Evolutionary conservation across 768 basidiomycete species (phyloP).

Genomic region (Sistotremastrum suecicum): DNA sequence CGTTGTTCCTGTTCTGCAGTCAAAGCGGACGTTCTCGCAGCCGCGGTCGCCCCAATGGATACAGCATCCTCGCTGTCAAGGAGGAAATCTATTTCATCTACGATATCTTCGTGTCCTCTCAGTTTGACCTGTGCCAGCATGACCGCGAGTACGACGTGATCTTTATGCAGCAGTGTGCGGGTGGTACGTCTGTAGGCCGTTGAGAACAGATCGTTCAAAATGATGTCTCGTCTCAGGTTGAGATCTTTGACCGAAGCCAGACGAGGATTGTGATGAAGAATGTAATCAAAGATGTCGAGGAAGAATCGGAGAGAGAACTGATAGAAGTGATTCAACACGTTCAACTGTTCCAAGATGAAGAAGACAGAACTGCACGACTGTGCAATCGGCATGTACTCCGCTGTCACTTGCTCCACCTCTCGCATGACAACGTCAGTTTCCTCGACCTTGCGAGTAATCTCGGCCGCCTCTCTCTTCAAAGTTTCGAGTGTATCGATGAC

Average conservation of each 20-base stretch:
- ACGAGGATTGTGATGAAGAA: constrained; percentile 85
- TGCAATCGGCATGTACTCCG: constrained; percentile 87
- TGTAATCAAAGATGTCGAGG: constrained; percentile 95
- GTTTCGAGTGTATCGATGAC: constrained; percentile 95
- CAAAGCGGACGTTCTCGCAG: constrained; percentile 25
- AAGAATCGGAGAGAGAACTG: constrained; percentile 97
- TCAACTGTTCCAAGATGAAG: constrained; percentile 92
- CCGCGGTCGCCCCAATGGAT: constrained; percentile 24
- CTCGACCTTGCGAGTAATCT: constrained; percentile 89
- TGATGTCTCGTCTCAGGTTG: constrained; percentile 55
- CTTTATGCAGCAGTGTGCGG: constrained; percentile 76
- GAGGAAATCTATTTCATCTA: constrained; percentile 83
- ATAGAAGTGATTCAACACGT: constrained; percentile 93
- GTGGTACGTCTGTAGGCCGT: constrained; percentile 82
- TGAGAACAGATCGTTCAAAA: constrained; percentile 81
- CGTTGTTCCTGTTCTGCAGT: constrained; percentile 55
- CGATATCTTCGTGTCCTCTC: constrained; percentile 62
- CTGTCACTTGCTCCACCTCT: constrained; percentile 91
- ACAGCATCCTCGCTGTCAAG: constrained; percentile 62
- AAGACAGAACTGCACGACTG: constrained; percentile 94
- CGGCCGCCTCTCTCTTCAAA: constrained; percentile 89
- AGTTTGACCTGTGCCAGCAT: constrained; percentile 83
- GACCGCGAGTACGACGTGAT: constrained; percentile 83
- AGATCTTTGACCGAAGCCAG: constrained; percentile 68
- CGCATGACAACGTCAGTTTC: constrained; percentile 93